phyloP scores from a whole-genome alignment of 495 filamentous ascomycete genomes.

The Xanthoparmelia taractica region DNA sequence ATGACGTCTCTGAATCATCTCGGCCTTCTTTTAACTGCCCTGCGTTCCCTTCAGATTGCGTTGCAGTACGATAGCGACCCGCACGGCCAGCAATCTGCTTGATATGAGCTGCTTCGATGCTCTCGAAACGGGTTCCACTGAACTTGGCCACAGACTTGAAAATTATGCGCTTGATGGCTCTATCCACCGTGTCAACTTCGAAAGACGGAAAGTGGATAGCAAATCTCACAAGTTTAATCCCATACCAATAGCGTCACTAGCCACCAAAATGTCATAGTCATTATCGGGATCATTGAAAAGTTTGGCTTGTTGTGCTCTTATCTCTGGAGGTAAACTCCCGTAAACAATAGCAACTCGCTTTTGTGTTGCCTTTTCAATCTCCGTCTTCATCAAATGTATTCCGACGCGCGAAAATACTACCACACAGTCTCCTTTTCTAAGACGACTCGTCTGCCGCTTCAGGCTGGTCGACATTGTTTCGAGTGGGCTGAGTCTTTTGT shows the following conservation, averaged over 20 bases:
- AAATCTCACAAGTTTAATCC: slow-evolving; percentile 72
- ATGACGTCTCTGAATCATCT: background rate
- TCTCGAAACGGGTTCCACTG: slow-evolving; percentile 41
- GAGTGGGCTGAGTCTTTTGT: slow-evolving; percentile 74
- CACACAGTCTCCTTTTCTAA: slow-evolving; percentile 85
- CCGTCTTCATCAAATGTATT: slow-evolving; percentile 70
- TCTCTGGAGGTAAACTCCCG: slow-evolving; percentile 85
- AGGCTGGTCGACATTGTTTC: slow-evolving; percentile 56
- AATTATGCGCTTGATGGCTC: slow-evolving; percentile 81
- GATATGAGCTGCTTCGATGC: slow-evolving; percentile 63
- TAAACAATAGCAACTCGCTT: slow-evolving; percentile 86
- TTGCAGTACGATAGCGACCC: slow-evolving; percentile 74
- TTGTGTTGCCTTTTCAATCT: slow-evolving; percentile 69
- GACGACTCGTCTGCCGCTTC: slow-evolving; percentile 49
- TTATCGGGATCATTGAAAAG: slow-evolving; percentile 92
- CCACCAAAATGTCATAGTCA: slow-evolving; percentile 89
- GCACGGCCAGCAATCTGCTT: slow-evolving; percentile 95
- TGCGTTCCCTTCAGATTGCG: slow-evolving; percentile 30
- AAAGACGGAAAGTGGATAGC: slow-evolving; percentile 2
- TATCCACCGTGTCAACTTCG: slow-evolving; percentile 25
- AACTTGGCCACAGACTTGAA: slow-evolving; percentile 72
- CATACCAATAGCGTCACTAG: slow-evolving; percentile 97
- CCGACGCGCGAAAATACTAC: slow-evolving; percentile 74
- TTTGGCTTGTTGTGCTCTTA: slow-evolving; percentile 77
- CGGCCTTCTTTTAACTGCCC: slow-evolving; percentile 22